Evolutionary conservation across 345 rosid species (phyloP).

Genomic region (Physaria fendleri): DNA sequence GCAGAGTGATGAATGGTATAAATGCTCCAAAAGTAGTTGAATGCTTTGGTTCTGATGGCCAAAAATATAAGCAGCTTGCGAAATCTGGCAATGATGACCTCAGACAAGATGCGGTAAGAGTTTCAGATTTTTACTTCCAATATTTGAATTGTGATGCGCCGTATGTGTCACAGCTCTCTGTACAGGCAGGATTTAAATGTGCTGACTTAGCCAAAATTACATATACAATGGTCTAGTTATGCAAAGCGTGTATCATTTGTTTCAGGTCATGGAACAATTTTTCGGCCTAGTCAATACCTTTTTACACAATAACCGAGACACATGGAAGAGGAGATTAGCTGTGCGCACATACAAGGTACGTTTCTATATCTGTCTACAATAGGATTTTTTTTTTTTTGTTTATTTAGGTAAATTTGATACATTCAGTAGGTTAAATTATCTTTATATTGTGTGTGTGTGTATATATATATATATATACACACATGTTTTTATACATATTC

Average conservation of each 20-base stretch:
- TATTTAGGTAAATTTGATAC: background rate
- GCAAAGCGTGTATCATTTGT: constrained; percentile 2
- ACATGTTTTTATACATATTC: background rate
- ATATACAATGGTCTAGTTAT: constrained; percentile 16
- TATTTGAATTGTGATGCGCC: background rate
- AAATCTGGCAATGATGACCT: constrained; percentile 98
- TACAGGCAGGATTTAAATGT: constrained; percentile 5
- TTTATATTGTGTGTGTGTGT: background rate
- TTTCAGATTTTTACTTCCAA: constrained; percentile 8
- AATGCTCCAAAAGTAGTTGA: constrained; percentile 97
- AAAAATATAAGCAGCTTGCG: constrained; percentile 82
- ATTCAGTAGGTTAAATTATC: constrained; percentile 9
- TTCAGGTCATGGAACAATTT: constrained; percentile 99
- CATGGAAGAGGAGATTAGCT: constrained; percentile 83
- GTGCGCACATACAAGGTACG: constrained; percentile 88
- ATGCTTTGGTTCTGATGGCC: constrained; percentile 91
- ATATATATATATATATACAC: background rate
- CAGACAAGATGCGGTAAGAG: constrained; percentile 96
- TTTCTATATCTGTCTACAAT: constrained; percentile 17
- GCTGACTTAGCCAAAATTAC: constrained; percentile 2
- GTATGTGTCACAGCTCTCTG: background rate
- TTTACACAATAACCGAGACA: constrained; percentile 70
- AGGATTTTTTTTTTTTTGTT: background rate
- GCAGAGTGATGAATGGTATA: constrained; percentile 90
- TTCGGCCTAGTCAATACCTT: constrained; percentile 91